Evolutionary conservation across 257 asterid genomes (phyloP), one percentile per base, ranked within the genome.

Genomic region (Nicotiana attenuata): DNA sequence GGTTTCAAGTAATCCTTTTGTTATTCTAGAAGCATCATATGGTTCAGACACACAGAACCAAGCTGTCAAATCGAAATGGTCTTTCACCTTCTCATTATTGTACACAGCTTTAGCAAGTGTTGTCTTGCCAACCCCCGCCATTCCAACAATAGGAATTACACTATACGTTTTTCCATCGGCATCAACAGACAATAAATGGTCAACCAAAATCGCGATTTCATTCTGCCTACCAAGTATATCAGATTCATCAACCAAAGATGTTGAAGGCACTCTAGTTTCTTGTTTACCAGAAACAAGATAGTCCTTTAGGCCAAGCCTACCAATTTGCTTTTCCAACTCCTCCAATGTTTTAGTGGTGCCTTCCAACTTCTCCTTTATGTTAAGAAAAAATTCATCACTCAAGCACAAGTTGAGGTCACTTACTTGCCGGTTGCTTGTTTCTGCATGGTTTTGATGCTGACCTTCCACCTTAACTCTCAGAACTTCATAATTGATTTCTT

Each of bases 101-200:
- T 87, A 90, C 55, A 88, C 90, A 1, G 84, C 77, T 78, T 91
- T 91, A 71, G 94, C 91, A 66, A 92, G 90, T 26, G 93, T 91
- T 1, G 92, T 91, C 86, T 90, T 91, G 76, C 95, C 95, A 28
- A 91, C 80, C 14, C 95, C 97, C 0, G 76, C 83, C 83, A 69
- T 59, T 11, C 88, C 88, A 50, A 81, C 78, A 35, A 83, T 81
- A 14, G 85, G 64, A 28, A 83, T 22, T n/a, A n/a, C 80, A 53
- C 10, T 3, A 1, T 59, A 1, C 2, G 6, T 10, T 2, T 71
- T 60, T 3, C 3, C 76, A 66, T 10, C 24, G 9, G 53, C 41
- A 14, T 78, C 80, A 20, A 16, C 60, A 15, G 35, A 33, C 3
- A 81, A 20, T 10, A 83, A 4, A 61, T 56, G 63, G 50, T 38